A percentile compares a stretch with the other conserved stretches of the same genome.
phyloP scores from a whole-genome alignment of 805 yeast genomes.

The Candida jianshihensis region DNA sequence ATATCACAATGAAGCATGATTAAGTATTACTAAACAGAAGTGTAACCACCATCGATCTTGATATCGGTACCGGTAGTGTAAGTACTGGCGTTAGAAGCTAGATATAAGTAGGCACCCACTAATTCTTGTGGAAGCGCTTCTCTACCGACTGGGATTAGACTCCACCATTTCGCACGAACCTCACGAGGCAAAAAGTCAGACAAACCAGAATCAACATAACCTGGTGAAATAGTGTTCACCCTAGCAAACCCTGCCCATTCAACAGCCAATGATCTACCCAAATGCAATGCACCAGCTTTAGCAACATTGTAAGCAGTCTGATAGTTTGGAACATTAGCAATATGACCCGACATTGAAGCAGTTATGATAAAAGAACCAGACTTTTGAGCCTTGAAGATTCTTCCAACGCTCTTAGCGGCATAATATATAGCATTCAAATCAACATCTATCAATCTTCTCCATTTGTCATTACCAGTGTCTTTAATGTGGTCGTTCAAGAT shows the following conservation, averaged over 20 bases:
- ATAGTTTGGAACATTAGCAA: slow-evolving; percentile 80
- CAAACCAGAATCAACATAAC: slow-evolving; percentile 75
- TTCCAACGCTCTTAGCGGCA: slow-evolving; percentile 73
- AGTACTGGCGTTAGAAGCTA: slow-evolving; percentile 76
- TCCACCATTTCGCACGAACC: slow-evolving; percentile 42
- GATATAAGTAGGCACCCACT: slow-evolving; percentile 71
- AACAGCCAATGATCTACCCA: slow-evolving; percentile 71
- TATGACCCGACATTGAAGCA: slow-evolving; percentile 85
- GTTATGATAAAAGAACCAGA: slow-evolving; percentile 77
- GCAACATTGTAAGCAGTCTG: slow-evolving; percentile 89
- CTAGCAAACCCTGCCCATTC: slow-evolving; percentile 92
- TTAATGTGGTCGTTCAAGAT: slow-evolving; percentile 31
- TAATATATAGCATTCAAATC: slow-evolving; percentile 78
- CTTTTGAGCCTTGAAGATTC: slow-evolving; percentile 65
- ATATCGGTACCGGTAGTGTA: slow-evolving; percentile 77
- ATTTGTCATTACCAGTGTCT: slow-evolving; percentile 36
- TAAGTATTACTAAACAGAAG: slow-evolving; percentile 11
- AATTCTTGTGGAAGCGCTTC: slow-evolving; percentile 68
- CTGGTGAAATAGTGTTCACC: slow-evolving; percentile 77
- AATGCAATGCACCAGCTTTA: slow-evolving; percentile 76
- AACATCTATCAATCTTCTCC: slow-evolving; percentile 66
- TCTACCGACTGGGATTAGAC: slow-evolving; percentile 61
- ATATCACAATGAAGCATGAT: not conserved
- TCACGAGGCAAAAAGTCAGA: slow-evolving; percentile 40
- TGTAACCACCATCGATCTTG: slow-evolving; percentile 74